Evolutionary conservation across 768 basidiomycete genomes (phyloP).

Genomic region (Trametes maxima): DNA sequence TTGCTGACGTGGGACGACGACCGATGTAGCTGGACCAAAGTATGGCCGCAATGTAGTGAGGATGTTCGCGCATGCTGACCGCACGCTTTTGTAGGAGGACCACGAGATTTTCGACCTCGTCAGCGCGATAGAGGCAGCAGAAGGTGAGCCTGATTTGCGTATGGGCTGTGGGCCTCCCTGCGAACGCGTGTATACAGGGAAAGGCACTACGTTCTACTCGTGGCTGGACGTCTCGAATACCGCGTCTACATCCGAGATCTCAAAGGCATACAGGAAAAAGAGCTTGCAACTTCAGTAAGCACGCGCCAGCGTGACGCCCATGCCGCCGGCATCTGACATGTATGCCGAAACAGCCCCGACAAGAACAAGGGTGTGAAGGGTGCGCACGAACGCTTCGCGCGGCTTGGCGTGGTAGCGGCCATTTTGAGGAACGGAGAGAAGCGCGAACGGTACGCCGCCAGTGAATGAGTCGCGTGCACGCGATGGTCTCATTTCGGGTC

Average conservation of each 20-base stretch:
- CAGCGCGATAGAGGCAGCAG: slow-evolving; percentile 72
- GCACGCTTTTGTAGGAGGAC: slow-evolving; percentile 64
- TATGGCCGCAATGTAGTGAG: slow-evolving; percentile 29
- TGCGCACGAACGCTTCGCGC: slow-evolving; percentile 88
- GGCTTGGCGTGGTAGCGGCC: slow-evolving; percentile 81
- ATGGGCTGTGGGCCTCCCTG: background rate
- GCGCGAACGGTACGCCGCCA: slow-evolving; percentile 65
- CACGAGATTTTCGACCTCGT: slow-evolving; percentile 97
- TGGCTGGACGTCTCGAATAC: slow-evolving; percentile 82
- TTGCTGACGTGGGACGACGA: slow-evolving; percentile 4
- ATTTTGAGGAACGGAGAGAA: slow-evolving; percentile 79
- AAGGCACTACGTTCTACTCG: slow-evolving; percentile 94
- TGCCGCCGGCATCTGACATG: background rate
- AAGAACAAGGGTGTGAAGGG: slow-evolving; percentile 88
- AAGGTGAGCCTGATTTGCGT: slow-evolving; percentile 51
- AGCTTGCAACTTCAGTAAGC: slow-evolving; percentile 89
- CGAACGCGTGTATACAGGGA: slow-evolving; percentile 49
- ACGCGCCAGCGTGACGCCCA: background rate
- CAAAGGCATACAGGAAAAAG: slow-evolving; percentile 89
- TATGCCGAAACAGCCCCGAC: slow-evolving; percentile 66
- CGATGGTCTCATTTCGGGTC: background rate
- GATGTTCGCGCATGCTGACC: background rate
- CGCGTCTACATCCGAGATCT: slow-evolving; percentile 76
- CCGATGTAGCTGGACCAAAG: slow-evolving; percentile 70
- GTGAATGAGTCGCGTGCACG: background rate